Evolutionary conservation across 495 filamentous ascomycete species (phyloP).

Genomic region (Neurospora tetrasperma): DNA sequence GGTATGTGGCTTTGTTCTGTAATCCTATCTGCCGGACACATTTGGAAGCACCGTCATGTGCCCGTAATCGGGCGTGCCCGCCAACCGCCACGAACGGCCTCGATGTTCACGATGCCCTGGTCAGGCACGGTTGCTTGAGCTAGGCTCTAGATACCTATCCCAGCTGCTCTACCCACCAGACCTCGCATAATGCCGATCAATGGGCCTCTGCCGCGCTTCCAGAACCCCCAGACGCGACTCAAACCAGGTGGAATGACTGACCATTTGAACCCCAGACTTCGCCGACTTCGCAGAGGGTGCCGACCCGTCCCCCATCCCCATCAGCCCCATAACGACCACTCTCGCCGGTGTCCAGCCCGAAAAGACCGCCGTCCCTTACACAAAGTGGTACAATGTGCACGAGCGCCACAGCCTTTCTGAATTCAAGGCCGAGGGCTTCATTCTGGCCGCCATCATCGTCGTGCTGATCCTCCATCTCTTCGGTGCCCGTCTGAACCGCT

Average conservation of each 20-base stretch:
- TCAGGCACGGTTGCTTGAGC: not conserved
- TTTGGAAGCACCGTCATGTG: not conserved
- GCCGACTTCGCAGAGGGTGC: conserved; percentile 67
- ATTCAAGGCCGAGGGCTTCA: conserved; percentile 78
- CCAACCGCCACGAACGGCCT: not conserved
- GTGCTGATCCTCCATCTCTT: conserved; percentile 72
- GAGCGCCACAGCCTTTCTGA: conserved; percentile 73
- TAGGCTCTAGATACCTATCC: not conserved
- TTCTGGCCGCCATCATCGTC: conserved; percentile 61
- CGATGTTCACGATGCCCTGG: not conserved
- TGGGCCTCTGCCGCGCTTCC: not conserved
- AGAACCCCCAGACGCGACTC: not conserved
- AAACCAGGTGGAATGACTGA: conserved; percentile 1
- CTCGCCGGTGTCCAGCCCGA: conserved; percentile 36
- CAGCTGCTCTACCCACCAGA: not conserved
- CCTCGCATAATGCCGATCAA: not conserved
- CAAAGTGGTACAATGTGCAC: conserved; percentile 94
- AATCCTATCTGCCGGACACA: not conserved
- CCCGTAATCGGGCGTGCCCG: not conserved
- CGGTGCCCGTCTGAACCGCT: conserved; percentile 70
- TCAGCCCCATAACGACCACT: conserved; percentile 20
- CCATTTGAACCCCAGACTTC: conserved; percentile 46
- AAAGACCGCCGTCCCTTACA: conserved; percentile 53
- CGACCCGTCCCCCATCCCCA: conserved; percentile 43
- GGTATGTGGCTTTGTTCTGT: conserved; percentile 37